Evolutionary conservation across 2,329 filamentous ascomycete genomes (phyloP).

Genomic region (Davidsoniella virescens): DNA sequence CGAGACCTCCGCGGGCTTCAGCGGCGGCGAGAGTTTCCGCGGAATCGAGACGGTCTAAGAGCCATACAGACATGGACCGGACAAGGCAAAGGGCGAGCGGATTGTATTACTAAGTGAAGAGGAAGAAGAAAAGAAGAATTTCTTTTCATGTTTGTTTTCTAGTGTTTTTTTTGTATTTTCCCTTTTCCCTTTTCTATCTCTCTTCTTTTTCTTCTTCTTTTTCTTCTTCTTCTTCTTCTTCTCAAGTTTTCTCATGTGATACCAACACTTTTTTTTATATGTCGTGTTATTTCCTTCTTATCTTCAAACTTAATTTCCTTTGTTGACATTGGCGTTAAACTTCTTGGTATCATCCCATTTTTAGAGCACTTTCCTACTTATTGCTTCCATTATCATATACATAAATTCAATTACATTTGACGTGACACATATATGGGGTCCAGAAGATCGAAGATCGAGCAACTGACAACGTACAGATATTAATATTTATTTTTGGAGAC

Average conservation of each 20-base stretch:
- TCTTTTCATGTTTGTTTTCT: not conserved
- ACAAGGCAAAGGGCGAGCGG: constrained; percentile 20
- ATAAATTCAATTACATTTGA: no score
- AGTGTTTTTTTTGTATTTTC: not conserved
- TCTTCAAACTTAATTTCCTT: no score
- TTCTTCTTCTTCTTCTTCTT: not conserved
- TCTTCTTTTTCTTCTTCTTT: not conserved
- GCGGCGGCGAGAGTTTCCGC: not conserved
- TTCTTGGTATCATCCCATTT: no score
- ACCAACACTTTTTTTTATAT: no score
- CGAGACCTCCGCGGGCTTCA: no score
- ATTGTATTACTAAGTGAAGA: constrained; percentile 4
- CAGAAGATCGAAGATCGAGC: no score
- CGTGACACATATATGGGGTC: no score
- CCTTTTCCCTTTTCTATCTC: not conserved
- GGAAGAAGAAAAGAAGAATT: not conserved
- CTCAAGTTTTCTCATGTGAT: not conserved
- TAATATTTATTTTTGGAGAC: not conserved
- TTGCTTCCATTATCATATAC: no score
- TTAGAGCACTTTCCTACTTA: no score
- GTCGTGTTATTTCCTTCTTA: no score
- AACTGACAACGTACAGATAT: no score
- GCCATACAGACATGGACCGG: constrained; percentile 32
- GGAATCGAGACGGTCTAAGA: constrained; percentile 26
- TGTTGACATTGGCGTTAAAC: no score